A percentile compares a stretch with the other conserved stretches of the same genome.
These are phyloP conservation scores for Diophrys appendiculata DNA, from an alignment of 73 alveolate genomes.

Conservation along the genomic window DNA sequence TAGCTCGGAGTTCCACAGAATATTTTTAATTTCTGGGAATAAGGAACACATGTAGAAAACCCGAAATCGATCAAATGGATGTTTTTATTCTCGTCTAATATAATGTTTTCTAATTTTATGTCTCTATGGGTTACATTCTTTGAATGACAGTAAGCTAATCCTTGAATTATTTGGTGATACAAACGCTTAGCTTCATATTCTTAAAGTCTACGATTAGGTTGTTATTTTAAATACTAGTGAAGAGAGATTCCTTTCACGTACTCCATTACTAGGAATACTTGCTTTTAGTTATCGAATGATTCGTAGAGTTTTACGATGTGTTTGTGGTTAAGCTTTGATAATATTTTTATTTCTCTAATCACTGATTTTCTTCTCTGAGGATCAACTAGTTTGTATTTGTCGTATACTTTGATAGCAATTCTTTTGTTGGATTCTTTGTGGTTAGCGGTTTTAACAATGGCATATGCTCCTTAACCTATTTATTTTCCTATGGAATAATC, in stretches of 20 bases:
- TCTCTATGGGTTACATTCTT: conserved; percentile 89
- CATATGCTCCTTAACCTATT: conserved; percentile 93
- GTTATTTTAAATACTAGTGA: conserved; percentile 64
- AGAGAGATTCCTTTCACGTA: conserved; percentile 90
- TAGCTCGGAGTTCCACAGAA: conserved; percentile 91
- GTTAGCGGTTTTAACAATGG: conserved; percentile 81
- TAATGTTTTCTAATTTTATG: conserved; percentile 84
- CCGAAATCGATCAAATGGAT: conserved; percentile 89
- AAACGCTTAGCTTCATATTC: conserved; percentile 86
- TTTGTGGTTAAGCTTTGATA: conserved; percentile 76
- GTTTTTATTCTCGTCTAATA: conserved; percentile 69
- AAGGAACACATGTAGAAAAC: conserved; percentile 66
- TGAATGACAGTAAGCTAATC: conserved; percentile 74
- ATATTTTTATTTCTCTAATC: conserved; percentile 83
- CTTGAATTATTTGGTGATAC: conserved; percentile 74
- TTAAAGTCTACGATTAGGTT: conserved; percentile 64
- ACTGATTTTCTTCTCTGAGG: conserved; percentile 83
- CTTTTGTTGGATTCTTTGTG: conserved; percentile 69
- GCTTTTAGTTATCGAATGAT: conserved; percentile 79
- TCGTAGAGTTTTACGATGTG: conserved; percentile 85
- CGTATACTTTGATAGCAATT: conserved; percentile 86
- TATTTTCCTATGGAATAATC: conserved; percentile 72
- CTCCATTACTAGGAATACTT: conserved; percentile 85
- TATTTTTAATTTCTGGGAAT: conserved; percentile 55
- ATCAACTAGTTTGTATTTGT: conserved; percentile 83